Base-by-base conservation (phyloP, 2,329 filamentous ascomycete species). In the Truncatella angustata region DNA sequence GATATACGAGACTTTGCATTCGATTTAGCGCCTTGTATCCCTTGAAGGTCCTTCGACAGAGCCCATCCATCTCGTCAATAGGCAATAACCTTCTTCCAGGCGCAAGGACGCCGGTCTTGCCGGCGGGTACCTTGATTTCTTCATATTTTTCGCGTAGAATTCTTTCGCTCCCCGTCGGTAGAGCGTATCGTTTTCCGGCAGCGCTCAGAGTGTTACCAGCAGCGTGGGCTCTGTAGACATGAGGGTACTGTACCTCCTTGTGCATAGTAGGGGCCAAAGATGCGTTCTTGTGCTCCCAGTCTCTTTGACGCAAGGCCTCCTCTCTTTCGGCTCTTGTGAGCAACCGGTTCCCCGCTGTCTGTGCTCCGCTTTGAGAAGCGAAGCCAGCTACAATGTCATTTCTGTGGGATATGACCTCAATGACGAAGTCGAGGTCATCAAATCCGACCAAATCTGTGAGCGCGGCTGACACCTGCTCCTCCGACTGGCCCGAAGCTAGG, bases 1-100 rank as follows among this genome's bases (percentile, higher is more conserved):
- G 91, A 63, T 96, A 96, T 0, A 97, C 90, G 44, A 99, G 77
- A 67, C 92, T 97, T 73, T 99, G 94, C 95, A 99, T 99, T 24
- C 95, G 87, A 65, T 99, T 99, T 54, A 99, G 80, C 3, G 88
- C 74, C 71, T 92, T 93, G 76, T 99, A 99, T 0, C 92, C 92
- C 65, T 87, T 90, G 74, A 99, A 99, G 0, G 94, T 99, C n/a
- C 82, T 84, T 55, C 84, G 82, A 62, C 94, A 99, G 24, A 99
- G 78, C 0, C 90, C 91, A 68, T 99, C 94, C 75, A 99, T 80
- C 3, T 91, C 88, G 5, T 80, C 76, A 54, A 99, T 93, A 28
- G 85, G 75, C 18, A 99, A 76, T 12, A 97, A 79, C 62, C 84
- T 90, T 62, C 89, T 88, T 4, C 87, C 85, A 2, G 78, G 80